Evolutionary conservation across 805 yeast species (phyloP).

Genomic region (Debaryomyces castellii): DNA sequence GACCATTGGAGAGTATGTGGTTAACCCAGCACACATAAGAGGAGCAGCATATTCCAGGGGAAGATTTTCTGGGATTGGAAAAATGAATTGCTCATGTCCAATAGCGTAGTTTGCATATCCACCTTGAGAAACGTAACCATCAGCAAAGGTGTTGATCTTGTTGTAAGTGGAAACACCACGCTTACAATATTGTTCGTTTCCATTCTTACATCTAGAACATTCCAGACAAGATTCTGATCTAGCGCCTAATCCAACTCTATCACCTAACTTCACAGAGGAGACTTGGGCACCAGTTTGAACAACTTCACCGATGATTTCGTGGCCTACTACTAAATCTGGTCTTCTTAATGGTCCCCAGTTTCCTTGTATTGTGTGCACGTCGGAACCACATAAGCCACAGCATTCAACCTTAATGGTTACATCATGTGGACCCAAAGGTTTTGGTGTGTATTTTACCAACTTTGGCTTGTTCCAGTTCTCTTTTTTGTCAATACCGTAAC

Average conservation of each 20-base stretch:
- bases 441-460: constrained; percentile 27
- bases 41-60: constrained; percentile 49
- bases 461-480: constrained; percentile 34
- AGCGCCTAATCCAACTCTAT: constrained; percentile 83
- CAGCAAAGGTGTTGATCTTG: constrained; percentile 31
- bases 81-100: constrained; percentile 43
- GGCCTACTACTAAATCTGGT: constrained; percentile 53
- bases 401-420: constrained; percentile 58
- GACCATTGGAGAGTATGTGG: constrained; percentile 51
- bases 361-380: constrained; percentile 53
- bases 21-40: constrained; percentile 56
- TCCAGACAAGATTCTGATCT: constrained; percentile 58
- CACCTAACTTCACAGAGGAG: constrained; percentile 55
- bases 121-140: constrained; percentile 38
- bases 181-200: constrained; percentile 51
- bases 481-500: constrained; percentile 30
- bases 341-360: constrained; percentile 47
- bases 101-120: constrained; percentile 52
- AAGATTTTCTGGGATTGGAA: constrained; percentile 48
- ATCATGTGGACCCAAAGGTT: constrained; percentile 35
- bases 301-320: constrained; percentile 65
- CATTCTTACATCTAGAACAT: constrained; percentile 53
- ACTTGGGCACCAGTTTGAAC: constrained; percentile 60
- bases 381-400: constrained; percentile 68
- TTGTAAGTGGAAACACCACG: constrained; percentile 52